A percentile compares a stretch with the other conserved stretches of the same genome.
Conservation (phyloP, 2,329 filamentous ascomycete genomes). For the Diplodia mutila region DNA sequence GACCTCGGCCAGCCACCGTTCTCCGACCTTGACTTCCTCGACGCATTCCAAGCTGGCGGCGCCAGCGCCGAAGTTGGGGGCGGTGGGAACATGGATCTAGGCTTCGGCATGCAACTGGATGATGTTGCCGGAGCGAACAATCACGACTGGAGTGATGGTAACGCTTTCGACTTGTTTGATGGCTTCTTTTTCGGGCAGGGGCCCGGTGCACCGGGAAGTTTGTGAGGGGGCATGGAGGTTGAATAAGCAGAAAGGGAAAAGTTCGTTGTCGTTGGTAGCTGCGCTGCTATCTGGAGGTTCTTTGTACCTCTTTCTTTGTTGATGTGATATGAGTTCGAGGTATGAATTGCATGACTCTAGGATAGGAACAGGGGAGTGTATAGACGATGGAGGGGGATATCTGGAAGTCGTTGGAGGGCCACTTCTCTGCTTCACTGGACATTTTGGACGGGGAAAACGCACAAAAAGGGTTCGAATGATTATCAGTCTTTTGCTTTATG, state of each 20-base stretch:
- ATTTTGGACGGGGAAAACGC: background rate
- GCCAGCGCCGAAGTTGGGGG: slow-evolving; percentile 17
- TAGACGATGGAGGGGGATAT: background rate
- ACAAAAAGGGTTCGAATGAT: background rate
- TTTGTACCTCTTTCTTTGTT: background rate
- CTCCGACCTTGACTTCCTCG: slow-evolving; percentile 59
- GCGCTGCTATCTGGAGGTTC: background rate
- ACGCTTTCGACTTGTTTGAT: slow-evolving; percentile 61
- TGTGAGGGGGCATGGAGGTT: background rate
- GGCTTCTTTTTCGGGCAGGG: slow-evolving; percentile 70
- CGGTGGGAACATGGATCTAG: slow-evolving; percentile 62
- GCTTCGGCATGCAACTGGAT: slow-evolving; percentile 53
- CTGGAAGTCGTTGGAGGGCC: background rate
- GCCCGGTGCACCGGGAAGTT: slow-evolving; percentile 29
- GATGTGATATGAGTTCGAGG: background rate
- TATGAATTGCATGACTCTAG: background rate
- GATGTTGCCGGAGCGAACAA: slow-evolving; percentile 43
- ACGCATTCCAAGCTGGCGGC: slow-evolving; percentile 48
- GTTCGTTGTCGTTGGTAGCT: background rate
- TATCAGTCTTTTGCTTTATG: background rate
- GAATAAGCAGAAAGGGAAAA: background rate
- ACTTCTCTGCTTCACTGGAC: background rate
- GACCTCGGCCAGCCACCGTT: slow-evolving; percentile 42
- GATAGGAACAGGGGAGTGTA: background rate
- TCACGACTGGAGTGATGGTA: slow-evolving; percentile 60